These are phyloP conservation scores for Neurospora cerealis DNA, from an alignment of 495 filamentous ascomycete species.

Conservation along the genomic window DNA sequence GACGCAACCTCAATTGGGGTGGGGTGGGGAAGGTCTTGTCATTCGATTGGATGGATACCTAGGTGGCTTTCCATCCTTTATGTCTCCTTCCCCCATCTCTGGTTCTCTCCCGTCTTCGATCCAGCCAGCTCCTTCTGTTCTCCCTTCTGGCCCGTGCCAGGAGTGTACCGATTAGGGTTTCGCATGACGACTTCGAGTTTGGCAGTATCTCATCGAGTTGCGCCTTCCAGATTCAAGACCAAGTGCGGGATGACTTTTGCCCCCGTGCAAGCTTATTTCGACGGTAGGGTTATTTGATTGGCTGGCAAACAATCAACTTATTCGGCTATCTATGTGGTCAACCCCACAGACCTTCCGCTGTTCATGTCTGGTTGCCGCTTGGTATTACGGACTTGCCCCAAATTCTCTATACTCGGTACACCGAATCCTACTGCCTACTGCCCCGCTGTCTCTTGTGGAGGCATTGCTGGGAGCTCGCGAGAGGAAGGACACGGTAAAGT, in stretches of 20 bases:
- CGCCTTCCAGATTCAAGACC: not conserved
- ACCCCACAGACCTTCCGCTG: not conserved
- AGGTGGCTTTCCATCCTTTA: not conserved
- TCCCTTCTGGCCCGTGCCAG: not conserved
- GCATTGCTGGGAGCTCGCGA: not conserved
- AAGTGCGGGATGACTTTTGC: not conserved
- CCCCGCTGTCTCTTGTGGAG: not conserved
- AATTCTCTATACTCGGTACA: not conserved
- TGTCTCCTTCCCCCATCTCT: not conserved
- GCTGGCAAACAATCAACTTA: not conserved
- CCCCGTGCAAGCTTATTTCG: constrained; percentile 12
- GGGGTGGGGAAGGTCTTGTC: not conserved
- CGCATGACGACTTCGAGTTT: not conserved
- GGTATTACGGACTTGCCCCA: not conserved
- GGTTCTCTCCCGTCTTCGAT: not conserved
- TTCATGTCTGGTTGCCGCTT: not conserved
- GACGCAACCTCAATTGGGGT: not conserved
- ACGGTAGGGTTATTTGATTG: constrained; percentile 4
- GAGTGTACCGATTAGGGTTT: not conserved
- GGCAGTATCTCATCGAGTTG: not conserved
- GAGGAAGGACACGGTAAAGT: not conserved
- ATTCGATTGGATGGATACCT: not conserved
- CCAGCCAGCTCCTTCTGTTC: not conserved
- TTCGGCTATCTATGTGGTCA: constrained; percentile 2
- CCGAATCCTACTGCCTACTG: not conserved